phyloP scores from a whole-genome alignment of 2,329 filamentous ascomycete species.

The Byssoonygena ceratinophila region DNA sequence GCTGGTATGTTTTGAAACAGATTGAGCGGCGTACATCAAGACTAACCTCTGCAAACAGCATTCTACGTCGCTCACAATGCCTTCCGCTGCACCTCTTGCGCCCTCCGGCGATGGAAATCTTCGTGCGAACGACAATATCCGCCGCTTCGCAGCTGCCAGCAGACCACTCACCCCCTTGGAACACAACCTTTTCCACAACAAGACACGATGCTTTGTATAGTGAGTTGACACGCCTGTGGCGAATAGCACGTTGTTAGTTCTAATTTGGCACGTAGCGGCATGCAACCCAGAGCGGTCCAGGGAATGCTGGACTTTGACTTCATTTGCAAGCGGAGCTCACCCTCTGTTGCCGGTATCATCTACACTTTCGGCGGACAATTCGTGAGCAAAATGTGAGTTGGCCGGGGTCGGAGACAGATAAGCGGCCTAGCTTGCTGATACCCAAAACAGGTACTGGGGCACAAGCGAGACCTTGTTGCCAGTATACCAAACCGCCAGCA shows the following conservation, averaged over 20 bases:
- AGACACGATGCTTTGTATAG: constrained; percentile 99
- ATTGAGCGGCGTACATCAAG: no score
- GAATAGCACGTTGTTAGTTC: neutral
- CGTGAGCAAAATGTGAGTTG: constrained; percentile 92
- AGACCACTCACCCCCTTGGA: constrained; percentile 79
- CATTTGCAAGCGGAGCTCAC: constrained; percentile 97
- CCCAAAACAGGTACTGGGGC: constrained; percentile 71
- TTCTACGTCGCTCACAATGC: constrained; percentile 37
- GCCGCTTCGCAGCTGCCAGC: constrained; percentile 86
- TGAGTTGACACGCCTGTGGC: constrained; percentile 34
- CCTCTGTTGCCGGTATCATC: constrained; percentile 97
- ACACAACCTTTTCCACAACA: constrained; percentile 95
- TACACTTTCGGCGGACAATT: constrained; percentile 99
- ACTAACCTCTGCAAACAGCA: neutral
- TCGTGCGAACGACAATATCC: constrained; percentile 97
- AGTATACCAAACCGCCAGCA: constrained; percentile 88
- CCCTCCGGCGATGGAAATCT: constrained; percentile 42
- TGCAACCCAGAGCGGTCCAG: constrained; percentile 87
- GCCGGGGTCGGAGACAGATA: neutral
- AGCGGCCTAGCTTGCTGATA: neutral
- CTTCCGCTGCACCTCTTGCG: constrained; percentile 41
- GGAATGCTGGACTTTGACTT: constrained; percentile 99
- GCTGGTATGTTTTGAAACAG: no score
- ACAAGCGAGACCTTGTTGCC: constrained; percentile 97
- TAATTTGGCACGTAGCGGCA: constrained; percentile 49